Base-by-base conservation (phyloP, 768 basidiomycete genomes). In the Calocybe gangraenosa region DNA sequence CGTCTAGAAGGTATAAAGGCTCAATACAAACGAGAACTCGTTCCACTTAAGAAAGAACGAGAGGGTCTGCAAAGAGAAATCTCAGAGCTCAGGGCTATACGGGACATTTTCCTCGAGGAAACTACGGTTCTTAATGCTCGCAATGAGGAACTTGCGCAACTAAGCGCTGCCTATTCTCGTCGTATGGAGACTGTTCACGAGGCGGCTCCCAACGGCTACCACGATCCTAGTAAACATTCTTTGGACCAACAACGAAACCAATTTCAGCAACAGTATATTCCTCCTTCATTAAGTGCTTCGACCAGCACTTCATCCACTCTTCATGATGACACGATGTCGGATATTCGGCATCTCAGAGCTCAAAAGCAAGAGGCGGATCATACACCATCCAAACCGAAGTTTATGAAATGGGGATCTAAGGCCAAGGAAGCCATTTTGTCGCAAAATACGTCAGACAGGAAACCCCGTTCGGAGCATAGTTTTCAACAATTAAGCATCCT, bases 401-500 rank as follows among this genome's bases (percentile, higher is more conserved):
- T 86, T 38, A 67, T 75, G 64, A 87, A 87, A 55, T 87, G 87
- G 83, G 76, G 77, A 9, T 66, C 76, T 14, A 78, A 73, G 50
- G 55, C 67, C 11, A 74, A 80, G 67, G 72, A 81, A 60, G 47
- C 57, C 18, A 47, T 56, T n/a, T 63, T 69, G 51, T 49, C 64
- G 33, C 40, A 59, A 53, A 44, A 62, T 28, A 51, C 51, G 5
- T 49, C 60, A 0, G 71, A 68, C 21, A 64, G 64, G 45, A 76
- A 68, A 52, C 60, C 64, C 15, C 63, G 60, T 56, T 53, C 74
- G 28, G 84, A 88, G 46, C 96, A 99, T 62, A 77, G 75, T 50
- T 98, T 98, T 74, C 88, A 92, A 58, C 92, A 88, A 52, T 70
- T 90, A 51, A 95, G 84, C 56, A 79, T 93, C 21, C 70, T 98